Evolutionary conservation across 257 asterid species (phyloP).

Genomic region (Avicennia marina): DNA sequence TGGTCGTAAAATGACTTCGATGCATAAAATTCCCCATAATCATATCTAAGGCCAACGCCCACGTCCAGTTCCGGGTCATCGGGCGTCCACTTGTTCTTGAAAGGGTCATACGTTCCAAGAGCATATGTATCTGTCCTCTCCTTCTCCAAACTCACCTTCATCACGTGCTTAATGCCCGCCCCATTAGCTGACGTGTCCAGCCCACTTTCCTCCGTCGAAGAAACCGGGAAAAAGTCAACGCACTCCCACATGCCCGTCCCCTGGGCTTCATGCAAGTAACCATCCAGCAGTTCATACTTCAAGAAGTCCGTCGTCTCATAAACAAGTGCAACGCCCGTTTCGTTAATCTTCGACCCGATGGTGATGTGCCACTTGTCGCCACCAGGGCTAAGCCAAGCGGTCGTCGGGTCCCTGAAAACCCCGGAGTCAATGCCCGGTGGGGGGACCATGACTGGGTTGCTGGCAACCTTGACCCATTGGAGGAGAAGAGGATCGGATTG

Average conservation of each 20-base stretch:
- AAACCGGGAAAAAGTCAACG: constrained; percentile 73
- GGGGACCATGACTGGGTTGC: constrained; percentile 67
- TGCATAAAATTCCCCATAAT: constrained; percentile 71
- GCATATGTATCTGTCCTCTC: constrained; percentile 59
- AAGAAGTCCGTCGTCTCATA: constrained; percentile 62
- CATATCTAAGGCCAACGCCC: constrained; percentile 57
- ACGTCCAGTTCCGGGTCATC: constrained; percentile 64
- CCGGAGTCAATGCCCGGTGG: constrained; percentile 62
- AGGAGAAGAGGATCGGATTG: constrained; percentile 70
- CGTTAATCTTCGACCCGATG: constrained; percentile 56
- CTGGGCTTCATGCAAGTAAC: constrained; percentile 46
- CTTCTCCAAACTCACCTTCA: constrained; percentile 67
- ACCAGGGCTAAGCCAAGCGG: constrained; percentile 66
- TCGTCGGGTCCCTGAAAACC: constrained; percentile 82
- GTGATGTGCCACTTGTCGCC: constrained; percentile 58
- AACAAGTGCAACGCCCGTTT: constrained; percentile 57
- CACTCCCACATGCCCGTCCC: constrained; percentile 96
- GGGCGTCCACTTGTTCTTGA: constrained; percentile 53
- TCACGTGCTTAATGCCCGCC: constrained; percentile 56
- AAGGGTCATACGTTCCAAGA: constrained; percentile 57
- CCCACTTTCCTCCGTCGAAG: constrained; percentile 39
- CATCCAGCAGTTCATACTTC: constrained; percentile 38
- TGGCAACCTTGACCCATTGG: constrained; percentile 61
- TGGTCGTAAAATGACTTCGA: constrained; percentile 80
- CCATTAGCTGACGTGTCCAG: constrained; percentile 70